These are phyloP conservation scores for Nothopassalora personata DNA, from an alignment of 2,329 filamentous ascomycete genomes.

Conservation along the genomic window DNA sequence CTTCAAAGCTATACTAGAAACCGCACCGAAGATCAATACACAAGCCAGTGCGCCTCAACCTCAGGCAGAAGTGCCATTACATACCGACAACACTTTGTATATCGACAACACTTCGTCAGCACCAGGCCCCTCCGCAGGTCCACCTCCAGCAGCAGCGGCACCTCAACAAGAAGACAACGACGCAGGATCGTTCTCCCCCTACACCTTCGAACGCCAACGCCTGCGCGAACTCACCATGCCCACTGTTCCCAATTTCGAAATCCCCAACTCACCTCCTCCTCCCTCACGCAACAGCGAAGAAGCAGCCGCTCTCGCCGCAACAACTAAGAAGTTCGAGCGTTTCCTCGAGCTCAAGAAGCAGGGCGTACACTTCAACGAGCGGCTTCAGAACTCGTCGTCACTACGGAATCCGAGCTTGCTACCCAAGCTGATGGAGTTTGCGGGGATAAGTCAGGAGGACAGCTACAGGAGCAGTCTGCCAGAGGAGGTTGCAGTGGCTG, in stretches of 20 bases:
- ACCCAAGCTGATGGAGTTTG: constrained; percentile 68
- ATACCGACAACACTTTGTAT: background rate
- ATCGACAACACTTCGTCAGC: background rate
- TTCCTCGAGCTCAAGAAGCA: constrained; percentile 74
- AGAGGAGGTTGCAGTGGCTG: constrained; percentile 34
- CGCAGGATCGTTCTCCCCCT: constrained; percentile 52
- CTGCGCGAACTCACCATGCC: constrained; percentile 71
- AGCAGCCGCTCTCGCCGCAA: constrained; percentile 29
- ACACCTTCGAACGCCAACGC: constrained; percentile 58
- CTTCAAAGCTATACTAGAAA: background rate
- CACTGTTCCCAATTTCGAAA: constrained; percentile 63
- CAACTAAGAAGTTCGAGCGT: constrained; percentile 64
- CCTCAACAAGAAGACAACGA: constrained; percentile 9
- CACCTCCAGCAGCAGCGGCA: constrained; percentile 1
- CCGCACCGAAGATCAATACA: background rate
- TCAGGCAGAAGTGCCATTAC: background rate
- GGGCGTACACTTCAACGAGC: constrained; percentile 72
- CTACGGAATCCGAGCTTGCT: constrained; percentile 67
- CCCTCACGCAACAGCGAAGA: constrained; percentile 33
- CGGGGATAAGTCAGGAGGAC: constrained; percentile 49
- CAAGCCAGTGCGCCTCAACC: background rate
- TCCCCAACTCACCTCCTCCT: constrained; percentile 65
- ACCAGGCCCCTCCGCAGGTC: constrained; percentile 11
- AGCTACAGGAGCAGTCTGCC: constrained; percentile 61
- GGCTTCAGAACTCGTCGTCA: constrained; percentile 60